Evolutionary conservation across 495 filamentous ascomycete species (phyloP).

Genomic region (Tuber magnatum): DNA sequence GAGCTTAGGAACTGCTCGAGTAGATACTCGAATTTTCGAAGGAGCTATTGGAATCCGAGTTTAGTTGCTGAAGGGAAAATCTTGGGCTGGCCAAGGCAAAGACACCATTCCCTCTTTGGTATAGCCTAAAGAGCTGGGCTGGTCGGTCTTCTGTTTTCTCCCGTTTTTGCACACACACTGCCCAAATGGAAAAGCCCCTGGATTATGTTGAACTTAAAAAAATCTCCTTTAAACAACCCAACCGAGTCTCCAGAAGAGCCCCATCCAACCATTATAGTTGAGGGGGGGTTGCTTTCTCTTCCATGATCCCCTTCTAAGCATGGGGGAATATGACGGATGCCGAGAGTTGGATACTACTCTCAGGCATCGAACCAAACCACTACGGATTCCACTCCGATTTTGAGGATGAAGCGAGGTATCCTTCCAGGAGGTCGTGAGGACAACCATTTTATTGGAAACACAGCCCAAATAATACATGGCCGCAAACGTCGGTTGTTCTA

Average conservation of each 20-base stretch:
- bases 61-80: too few relatives aligned
- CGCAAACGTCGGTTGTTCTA: neutral
- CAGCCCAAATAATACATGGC: neutral
- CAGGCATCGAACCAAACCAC: neutral
- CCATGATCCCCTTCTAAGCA: neutral
- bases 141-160: too few relatives aligned
- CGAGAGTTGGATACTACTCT: neutral
- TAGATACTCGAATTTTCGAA: neutral
- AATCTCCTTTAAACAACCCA: too few relatives aligned
- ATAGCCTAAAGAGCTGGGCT: too few relatives aligned
- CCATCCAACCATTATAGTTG: neutral
- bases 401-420: neutral
- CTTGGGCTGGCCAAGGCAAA: too few relatives aligned
- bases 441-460: neutral
- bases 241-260: neutral
- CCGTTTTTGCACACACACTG: too few relatives aligned
- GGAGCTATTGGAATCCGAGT: neutral
- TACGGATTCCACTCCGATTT: neutral
- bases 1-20: neutral
- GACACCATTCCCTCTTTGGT: too few relatives aligned
- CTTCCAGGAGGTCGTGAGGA: neutral
- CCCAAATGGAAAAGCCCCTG: too few relatives aligned
- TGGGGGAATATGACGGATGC: neutral
- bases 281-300: neutral
- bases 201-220: too few relatives aligned